Evolutionary conservation across 2,329 filamentous ascomycete species (phyloP).

Genomic region (Claviceps citrina): DNA sequence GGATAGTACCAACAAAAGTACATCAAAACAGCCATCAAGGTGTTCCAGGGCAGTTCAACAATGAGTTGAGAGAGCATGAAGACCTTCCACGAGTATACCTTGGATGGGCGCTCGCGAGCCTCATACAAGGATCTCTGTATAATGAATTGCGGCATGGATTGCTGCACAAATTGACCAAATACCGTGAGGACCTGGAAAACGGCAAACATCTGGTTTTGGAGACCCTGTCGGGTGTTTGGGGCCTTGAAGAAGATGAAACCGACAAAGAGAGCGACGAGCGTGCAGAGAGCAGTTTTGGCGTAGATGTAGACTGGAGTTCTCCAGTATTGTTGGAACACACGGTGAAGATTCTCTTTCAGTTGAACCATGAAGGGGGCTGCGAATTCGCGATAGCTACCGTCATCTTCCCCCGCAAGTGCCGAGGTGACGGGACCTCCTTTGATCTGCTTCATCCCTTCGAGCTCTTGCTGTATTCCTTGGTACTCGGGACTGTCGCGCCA

Average conservation of each 20-base stretch:
- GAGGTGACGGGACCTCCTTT: slow-evolving; percentile 19
- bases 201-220: slow-evolving; percentile 76
- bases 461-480: slow-evolving; percentile 37
- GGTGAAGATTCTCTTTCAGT: slow-evolving; percentile 48
- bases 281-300: slow-evolving; percentile 57
- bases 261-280: slow-evolving; percentile 55
- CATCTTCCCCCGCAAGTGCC: slow-evolving; percentile 1
- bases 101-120: slow-evolving; percentile 68
- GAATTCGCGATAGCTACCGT: slow-evolving; percentile 53
- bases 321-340: slow-evolving; percentile 87
- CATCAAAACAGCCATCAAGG: slow-evolving; percentile 59
- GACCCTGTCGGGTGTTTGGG: slow-evolving; percentile 55
- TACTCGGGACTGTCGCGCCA: slow-evolving; percentile 48
- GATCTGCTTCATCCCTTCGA: slow-evolving; percentile 38
- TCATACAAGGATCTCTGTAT: slow-evolving; percentile 71
- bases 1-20: slow-evolving; percentile 79
- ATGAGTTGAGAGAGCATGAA: slow-evolving; percentile 74
- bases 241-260: slow-evolving; percentile 68
- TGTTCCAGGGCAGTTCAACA: slow-evolving; percentile 76
- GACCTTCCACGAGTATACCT: slow-evolving; percentile 71
- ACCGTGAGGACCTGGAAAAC: slow-evolving; percentile 74
- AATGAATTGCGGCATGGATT: slow-evolving; percentile 77
- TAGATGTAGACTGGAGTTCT: slow-evolving; percentile 81
- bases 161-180: slow-evolving; percentile 64
- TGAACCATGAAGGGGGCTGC: slow-evolving; percentile 60